Evolutionary conservation across 2,329 filamentous ascomycete species (phyloP), one percentile per base, ranked within the genome.

Genomic region (Colletotrichum echinochloae): DNA sequence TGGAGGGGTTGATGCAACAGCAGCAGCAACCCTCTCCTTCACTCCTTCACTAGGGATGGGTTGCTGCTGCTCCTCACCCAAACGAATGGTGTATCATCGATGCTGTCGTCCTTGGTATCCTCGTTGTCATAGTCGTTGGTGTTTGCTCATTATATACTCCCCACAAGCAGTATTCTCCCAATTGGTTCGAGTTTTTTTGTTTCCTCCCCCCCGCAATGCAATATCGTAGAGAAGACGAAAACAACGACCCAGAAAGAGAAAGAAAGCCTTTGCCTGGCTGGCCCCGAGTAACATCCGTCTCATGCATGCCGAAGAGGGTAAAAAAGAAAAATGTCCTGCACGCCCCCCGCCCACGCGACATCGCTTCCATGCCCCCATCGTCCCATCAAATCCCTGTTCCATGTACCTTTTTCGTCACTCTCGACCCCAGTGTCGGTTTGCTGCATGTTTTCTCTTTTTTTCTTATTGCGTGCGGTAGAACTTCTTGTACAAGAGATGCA

Each of bases 401-500:
- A 55, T 71, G 14, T 49, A 39, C 44, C 30, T 7, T 51, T 46
- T 44, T 35, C n/a, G n/a, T n/a, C n/a, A n/a, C 18, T 70, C 48
- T 51, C 44, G 41, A n/a, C 20, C 44, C 20, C 54, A 12, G n/a
- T 28, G 30, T 9, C 11, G 30, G n/a, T 30, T 65, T 65, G 52
- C 26, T 44, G 37, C 69, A 35, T 39, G 4, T 35, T 44, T 44
- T n/a, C 16, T n/a, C 20, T 46, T 4, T 5, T 8, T 33, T 11
- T 46, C 44, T 82, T 83, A 90, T 77, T 91, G 89, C 71, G 90
- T 91, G 72, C 90, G 85, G 80, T 99, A 99, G 82, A 99, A 99
- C 87, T 99, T 99, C 89, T 97, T 97, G 86, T 98, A 98, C 75
- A 99, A 89, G 81, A 98, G 86, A 87, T 99, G 96, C 85, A 99